Evolutionary conservation across 805 yeast genomes (phyloP).

Genomic region (Candida maltosa): DNA sequence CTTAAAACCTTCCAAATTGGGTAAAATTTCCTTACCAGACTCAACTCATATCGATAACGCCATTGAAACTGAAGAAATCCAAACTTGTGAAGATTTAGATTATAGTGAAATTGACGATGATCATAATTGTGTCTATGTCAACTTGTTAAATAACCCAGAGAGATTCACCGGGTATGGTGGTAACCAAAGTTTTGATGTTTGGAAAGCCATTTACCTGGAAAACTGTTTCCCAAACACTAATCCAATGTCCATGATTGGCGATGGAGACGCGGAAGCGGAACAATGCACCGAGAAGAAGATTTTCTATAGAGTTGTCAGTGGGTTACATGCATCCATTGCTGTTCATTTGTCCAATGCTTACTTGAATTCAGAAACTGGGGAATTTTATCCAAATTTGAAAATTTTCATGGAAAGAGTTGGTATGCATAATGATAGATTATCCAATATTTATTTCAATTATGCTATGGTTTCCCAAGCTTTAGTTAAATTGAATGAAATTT

Average conservation of each 20-base stretch:
- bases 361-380: slow-evolving; percentile 59
- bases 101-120: slow-evolving; percentile 68
- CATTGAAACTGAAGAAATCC: slow-evolving; percentile 8
- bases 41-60: slow-evolving; percentile 11
- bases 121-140: slow-evolving; percentile 77
- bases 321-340: slow-evolving; percentile 93
- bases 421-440: slow-evolving; percentile 78
- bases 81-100: slow-evolving; percentile 49
- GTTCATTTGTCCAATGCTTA: slow-evolving; percentile 88
- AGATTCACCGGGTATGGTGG: slow-evolving; percentile 97
- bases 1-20: slow-evolving; percentile 72
- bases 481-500: slow-evolving; percentile 47
- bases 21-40: slow-evolving; percentile 31
- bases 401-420: slow-evolving; percentile 91
- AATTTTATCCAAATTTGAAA: slow-evolving; percentile 80
- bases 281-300: slow-evolving; percentile 82
- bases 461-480: slow-evolving; percentile 82
- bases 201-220: slow-evolving; percentile 90
- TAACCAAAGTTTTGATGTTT: slow-evolving; percentile 82
- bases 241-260: slow-evolving; percentile 32
- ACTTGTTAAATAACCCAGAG: slow-evolving; percentile 86
- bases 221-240: slow-evolving; percentile 71
- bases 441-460: slow-evolving; percentile 89
- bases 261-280: slow-evolving; percentile 29
- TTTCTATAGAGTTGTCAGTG: slow-evolving; percentile 82